Evolutionary conservation across 805 yeast species (phyloP), one percentile per base, ranked within the genome.

Genomic region (Yamadazyma paraphyllophila): DNA sequence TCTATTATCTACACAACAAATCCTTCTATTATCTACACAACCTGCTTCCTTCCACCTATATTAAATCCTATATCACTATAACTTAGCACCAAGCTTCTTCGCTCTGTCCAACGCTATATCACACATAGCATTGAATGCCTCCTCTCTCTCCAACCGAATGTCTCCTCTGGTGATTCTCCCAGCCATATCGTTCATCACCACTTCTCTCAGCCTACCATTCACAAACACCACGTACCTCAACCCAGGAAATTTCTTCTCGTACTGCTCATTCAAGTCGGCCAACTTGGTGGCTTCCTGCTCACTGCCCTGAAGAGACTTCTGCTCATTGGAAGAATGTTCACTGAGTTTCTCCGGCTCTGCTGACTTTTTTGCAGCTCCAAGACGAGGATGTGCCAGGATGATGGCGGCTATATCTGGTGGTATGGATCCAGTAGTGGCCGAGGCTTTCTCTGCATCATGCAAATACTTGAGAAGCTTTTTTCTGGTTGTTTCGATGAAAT

Each of bases 371-470:
- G 81, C 71, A 2, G 86, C 87, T 0, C 97, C 97, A 13, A 90
- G 69, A 45, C 96, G 72, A 13, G 97, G 97, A 65, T 90, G 97
- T 0, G 97, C 96, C 1, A 88, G 83, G n/a, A 91, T 80, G 46
- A 91, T 88, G 33, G 75, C 66, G 36, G 73, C 57, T 10, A 77
- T 60, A 14, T 59, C 56, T 2, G 56, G 58, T 33, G 56, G 54
- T 6, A 59, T 44, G 0, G 56, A 61, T 12, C 42, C 61, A 41
- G 39, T 47, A 15, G 54, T 57, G 48, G 47, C 53, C 42, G 55
- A 53, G 36, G 53, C 64, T 12, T 33, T 47, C 30, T 62, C 62
- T 3, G 62, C 56, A 7, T 57, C 51, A 8, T 47, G 39, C 7
- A 71, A 57, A 29, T 74, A 62, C 11, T 50, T 40, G 2, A 69